phyloP scores from a whole-genome alignment of 2,329 filamentous ascomycete species.

The Aspergillus ustus region DNA sequence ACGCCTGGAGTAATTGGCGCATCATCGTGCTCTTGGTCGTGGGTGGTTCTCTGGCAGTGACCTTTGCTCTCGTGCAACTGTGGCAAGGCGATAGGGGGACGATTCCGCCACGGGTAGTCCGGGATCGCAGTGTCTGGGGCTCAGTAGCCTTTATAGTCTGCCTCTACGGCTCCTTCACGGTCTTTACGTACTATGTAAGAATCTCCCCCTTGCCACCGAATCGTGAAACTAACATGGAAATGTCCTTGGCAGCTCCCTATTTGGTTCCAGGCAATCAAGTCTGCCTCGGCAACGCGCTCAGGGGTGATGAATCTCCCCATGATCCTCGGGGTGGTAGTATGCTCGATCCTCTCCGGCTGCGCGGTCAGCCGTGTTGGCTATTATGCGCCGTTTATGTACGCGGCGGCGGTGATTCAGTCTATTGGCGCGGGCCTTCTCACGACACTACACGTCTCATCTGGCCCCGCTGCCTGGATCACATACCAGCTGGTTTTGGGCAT shows the following conservation, averaged over 20 bases:
- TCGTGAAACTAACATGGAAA: not conserved
- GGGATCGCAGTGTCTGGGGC: not conserved
- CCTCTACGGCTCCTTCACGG: slow-evolving; percentile 7
- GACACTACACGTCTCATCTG: slow-evolving; percentile 41
- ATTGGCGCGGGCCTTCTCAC: slow-evolving; percentile 49
- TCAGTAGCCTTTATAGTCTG: not conserved
- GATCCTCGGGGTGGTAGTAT: slow-evolving; percentile 38
- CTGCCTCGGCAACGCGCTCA: slow-evolving; percentile 46
- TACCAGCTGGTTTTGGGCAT: slow-evolving; percentile 42
- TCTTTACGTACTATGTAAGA: slow-evolving; percentile 48
- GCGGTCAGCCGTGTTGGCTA: not conserved
- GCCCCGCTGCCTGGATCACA: slow-evolving; percentile 43
- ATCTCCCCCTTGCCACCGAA: not conserved
- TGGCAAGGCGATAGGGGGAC: not conserved
- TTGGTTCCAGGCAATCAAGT: slow-evolving; percentile 54
- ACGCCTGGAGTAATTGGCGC: not conserved
- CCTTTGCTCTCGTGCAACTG: not conserved
- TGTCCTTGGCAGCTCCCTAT: slow-evolving; percentile 44
- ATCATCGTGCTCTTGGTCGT: not conserved
- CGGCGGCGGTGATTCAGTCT: slow-evolving; percentile 29
- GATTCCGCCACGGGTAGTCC: not conserved
- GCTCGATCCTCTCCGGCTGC: not conserved
- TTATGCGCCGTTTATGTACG: not conserved
- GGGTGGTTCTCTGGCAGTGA: not conserved
- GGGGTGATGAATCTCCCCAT: slow-evolving; percentile 48